Evolutionary conservation across 1,139 yeast genomes (phyloP), one percentile per base, ranked within the genome.

Genomic region (Pneumocystis canis): DNA sequence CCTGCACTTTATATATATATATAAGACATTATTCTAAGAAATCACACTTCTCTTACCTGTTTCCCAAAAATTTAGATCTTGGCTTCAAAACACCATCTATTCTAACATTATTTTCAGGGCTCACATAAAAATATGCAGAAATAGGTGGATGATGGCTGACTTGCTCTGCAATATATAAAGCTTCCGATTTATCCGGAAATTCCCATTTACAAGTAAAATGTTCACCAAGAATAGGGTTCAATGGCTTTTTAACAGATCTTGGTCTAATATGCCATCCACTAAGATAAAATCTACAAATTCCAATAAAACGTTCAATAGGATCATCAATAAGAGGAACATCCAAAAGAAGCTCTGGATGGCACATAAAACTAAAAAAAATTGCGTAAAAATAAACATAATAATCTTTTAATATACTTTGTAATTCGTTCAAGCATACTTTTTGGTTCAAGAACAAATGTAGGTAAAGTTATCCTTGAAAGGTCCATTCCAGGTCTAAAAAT

Each of bases 101-200:
- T 68, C 92, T 82, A 64, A 92, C 87, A 68, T 83, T 82, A 67
- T 80, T 81, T 65, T 84, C 87, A 0, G 98, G 98, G 59, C 88
- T 80, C 73, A 85, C 77, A 73, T 88, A 92, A 71, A 90, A 92
- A 74, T 92, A 92, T 0, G 96, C 86, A 0, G 97, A 88, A 72
- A 92, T 87, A 7, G 98, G 98, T n/a, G 98, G 98, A 72, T 92
- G 98, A 71, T 92, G 98, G 30, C 96, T 87, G 0, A 96, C 89
- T 73, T 92, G 98, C 73, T 92, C 98, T 0, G 97, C 80, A 16
- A 92, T 75, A 72, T 90, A 94, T 30, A 65, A 61, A 1, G 66
- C 65, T 25, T 41, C 59, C 14, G 53, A 64, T 28, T 60, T 58
- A 40, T 60, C 63, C 71, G 80, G 90, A 0, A 97, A 96, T 60